Evolutionary conservation across 1,284 basidiomycete species (phyloP).

Genomic region (Trichosporon sp.): DNA sequence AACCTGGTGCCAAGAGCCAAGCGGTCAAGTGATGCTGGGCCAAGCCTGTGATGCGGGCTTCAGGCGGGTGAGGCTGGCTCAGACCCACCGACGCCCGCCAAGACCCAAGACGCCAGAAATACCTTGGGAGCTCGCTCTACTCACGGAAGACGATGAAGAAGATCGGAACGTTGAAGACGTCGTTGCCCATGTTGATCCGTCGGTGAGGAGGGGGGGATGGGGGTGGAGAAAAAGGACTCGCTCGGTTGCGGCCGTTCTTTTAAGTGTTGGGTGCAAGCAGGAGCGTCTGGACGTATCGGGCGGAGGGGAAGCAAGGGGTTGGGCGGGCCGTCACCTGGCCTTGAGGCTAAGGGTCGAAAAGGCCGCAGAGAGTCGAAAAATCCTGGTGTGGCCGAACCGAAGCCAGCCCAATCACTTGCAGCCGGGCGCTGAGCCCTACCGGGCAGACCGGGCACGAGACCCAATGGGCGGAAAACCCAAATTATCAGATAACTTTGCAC

Average conservation of each 20-base stretch:
- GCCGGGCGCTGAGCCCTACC: background rate
- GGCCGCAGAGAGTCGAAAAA: slow-evolving; percentile 15
- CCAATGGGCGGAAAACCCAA: slow-evolving; percentile 18
- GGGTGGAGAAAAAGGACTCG: slow-evolving; percentile 2
- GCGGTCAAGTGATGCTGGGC: slow-evolving; percentile 2
- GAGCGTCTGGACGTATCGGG: background rate
- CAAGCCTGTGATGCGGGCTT: background rate
- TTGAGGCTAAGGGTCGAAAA: background rate
- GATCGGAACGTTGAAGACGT: slow-evolving; percentile 56
- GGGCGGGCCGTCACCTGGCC: background rate
- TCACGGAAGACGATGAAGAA: slow-evolving; percentile 59
- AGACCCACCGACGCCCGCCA: background rate
- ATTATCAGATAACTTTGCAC: slow-evolving; percentile 25
- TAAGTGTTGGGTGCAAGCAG: background rate
- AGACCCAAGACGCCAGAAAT: slow-evolving; percentile 11
- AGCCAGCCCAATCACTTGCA: slow-evolving; percentile 3
- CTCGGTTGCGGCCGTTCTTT: background rate
- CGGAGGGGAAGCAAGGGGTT: background rate
- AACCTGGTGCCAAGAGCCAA: slow-evolving; percentile 7
- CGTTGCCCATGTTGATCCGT: slow-evolving; percentile 44
- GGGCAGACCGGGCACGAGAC: background rate
- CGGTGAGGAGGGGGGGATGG: background rate
- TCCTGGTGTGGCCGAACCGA: background rate
- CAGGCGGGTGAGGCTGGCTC: background rate
- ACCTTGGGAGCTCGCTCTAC: slow-evolving; percentile 23